These are phyloP conservation scores for Prunus persica DNA, from an alignment of 306 rosid species.

Conservation along the genomic window DNA sequence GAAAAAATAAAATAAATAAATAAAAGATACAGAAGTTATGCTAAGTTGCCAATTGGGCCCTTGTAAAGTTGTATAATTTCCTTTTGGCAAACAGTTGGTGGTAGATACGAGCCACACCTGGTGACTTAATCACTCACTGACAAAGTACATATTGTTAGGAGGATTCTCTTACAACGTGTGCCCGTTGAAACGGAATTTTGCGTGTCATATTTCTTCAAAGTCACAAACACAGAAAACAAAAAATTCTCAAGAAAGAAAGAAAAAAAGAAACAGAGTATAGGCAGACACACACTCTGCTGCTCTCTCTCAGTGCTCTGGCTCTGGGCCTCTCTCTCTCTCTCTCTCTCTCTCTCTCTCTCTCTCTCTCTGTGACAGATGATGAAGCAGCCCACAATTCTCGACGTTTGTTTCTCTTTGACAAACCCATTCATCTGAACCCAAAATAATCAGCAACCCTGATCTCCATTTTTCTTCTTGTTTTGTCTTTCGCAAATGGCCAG, in stretches of 20 bases:
- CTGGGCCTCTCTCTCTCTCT: background rate
- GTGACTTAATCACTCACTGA: background rate
- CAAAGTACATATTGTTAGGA: background rate
- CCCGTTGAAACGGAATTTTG: background rate
- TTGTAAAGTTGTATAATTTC: no score
- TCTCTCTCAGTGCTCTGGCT: no score
- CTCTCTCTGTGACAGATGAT: background rate
- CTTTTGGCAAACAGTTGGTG: no score
- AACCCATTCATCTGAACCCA: constrained; percentile 2
- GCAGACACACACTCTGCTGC: no score
- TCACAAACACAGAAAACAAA: background rate
- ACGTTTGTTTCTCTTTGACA: background rate
- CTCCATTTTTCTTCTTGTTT: background rate
- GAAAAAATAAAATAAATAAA: no score
- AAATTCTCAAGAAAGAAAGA: background rate
- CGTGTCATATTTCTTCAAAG: constrained; percentile 2
- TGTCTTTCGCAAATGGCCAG: constrained; percentile 33
- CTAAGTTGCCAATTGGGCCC: no score
- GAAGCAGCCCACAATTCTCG: constrained; percentile 5
- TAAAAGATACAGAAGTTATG: no score
- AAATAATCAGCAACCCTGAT: background rate
- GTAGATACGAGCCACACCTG: no score
- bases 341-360: background rate
- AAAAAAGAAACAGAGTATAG: background rate
- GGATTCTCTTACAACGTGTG: background rate